A percentile compares a stretch with the other conserved stretches of the same genome.
Evolutionary conservation across 768 basidiomycete genomes (phyloP).

Genomic region (Tephrocybe rancida): DNA sequence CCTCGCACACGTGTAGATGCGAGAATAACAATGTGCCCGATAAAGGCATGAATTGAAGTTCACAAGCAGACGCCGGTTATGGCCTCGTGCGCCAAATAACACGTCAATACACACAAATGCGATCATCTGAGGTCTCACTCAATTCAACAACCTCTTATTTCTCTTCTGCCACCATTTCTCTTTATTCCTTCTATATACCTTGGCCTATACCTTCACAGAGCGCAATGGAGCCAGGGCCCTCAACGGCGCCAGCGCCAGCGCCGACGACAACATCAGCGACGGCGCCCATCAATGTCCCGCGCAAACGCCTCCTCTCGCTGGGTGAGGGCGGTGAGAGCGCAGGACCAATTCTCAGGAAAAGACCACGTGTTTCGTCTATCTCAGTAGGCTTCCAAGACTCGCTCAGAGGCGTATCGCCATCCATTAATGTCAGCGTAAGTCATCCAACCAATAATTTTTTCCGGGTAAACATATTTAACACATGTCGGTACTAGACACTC

Average conservation of each 20-base stretch:
- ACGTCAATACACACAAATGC: slow-evolving; percentile 32
- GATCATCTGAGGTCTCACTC: slow-evolving; percentile 9
- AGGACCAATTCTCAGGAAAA: slow-evolving; percentile 26
- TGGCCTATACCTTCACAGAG: neutral
- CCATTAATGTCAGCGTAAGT: slow-evolving; percentile 12
- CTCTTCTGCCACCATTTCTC: neutral
- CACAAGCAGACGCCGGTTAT: no score
- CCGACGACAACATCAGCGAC: neutral
- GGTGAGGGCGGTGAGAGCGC: slow-evolving; percentile 22
- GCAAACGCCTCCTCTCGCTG: slow-evolving; percentile 36
- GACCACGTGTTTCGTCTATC: slow-evolving; percentile 32
- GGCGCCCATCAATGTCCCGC: slow-evolving; percentile 22
- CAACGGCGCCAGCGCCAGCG: slow-evolving; percentile 1
- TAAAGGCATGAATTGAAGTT: no score
- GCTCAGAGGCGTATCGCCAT: neutral
- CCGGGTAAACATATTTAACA: neutral
- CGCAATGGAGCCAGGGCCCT: neutral
- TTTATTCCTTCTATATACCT: no score
- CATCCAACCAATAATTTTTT: slow-evolving; percentile 6
- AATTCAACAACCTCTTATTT: slow-evolving; percentile 7
- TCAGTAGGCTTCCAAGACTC: neutral
- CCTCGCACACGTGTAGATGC: no score
- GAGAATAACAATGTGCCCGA: no score
- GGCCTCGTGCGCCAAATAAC: slow-evolving; percentile 30
- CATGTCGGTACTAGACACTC: slow-evolving; percentile 9